Base-by-base conservation (phyloP, 2,329 filamentous ascomycete genomes). In the Aspergillus vadensis region DNA sequence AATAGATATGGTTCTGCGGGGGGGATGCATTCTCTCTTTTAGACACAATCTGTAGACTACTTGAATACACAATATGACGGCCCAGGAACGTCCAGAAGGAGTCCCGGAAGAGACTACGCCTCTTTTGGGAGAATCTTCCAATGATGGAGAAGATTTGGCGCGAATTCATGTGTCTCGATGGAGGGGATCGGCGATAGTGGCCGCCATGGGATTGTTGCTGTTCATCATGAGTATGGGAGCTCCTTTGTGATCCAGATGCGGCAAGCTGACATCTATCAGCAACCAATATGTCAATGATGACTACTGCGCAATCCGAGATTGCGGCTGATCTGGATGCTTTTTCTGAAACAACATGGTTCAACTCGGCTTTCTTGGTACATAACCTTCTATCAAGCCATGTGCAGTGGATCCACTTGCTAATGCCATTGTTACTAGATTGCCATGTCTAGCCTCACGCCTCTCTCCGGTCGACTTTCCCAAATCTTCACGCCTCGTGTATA, bases 271-370 rank as follows among this genome's bases (percentile, higher is more conserved):
- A 5, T 50, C 7, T 9, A 43, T 4, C 23, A 83, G 82, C 83
- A 15, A 82, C 85, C 63, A 95, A 95, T 70, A 91, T 93, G 77
- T 91, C 88, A 12, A 87, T 91, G 67, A 88, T 96, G 71, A 91
- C 90, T 5, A 93, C 92, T 58, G 90, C 89, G 1, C 91, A 95
- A 76, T 91, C 88, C 7, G 82, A 82, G 53, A 91, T 96, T 65
- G 91, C 91, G 2, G 84, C 83, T 7, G 91, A 94, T 65, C 80
- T 96, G 2, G 82, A 91, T 74, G 86, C 90, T 1, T 92, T 91
- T 69, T 86, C 88, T 58, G 80, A 86, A 58, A 87, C 87, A 38
- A 90, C 86, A 74, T 96, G 91, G 91, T 92, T 95, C 72, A 92
- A 89, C 7, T 91, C 89, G 32, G 82, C 88, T 2, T 96, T 91